Evolutionary conservation across 2,329 filamentous ascomycete species (phyloP), one percentile per base, ranked within the genome.

Genomic region (Tolypocladium album): DNA sequence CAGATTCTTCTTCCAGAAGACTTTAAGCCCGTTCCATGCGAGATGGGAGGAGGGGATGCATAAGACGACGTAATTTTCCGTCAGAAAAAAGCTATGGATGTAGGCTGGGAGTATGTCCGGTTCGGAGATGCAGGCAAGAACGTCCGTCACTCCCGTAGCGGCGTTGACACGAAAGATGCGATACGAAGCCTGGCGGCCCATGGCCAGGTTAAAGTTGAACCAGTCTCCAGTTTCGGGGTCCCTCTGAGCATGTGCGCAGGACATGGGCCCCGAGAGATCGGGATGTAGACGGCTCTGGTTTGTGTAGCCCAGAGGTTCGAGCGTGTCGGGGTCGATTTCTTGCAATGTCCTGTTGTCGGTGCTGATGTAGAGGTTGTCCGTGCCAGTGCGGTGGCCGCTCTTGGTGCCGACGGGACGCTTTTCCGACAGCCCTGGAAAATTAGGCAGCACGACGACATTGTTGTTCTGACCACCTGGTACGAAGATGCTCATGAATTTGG

Each of bases 61-160:
- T 5, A 95, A 75, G 0, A 94, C 75, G 2, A 92, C 83, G 67
- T 87, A 88, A 65, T 86, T 83, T 20, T 83, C 75, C 0, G 89
- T 88, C 34, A 95, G 72, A 67, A 91, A 90, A 66, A 93, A 81
- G 11, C 89, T 93, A 74, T 95, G 91, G n/a, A 95, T 83, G 67
- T 94, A 95, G 0, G 89, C 86, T 0, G 88, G 75, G 2, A 74
- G 74, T 3, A 80, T 70, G 3, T 77, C 75, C 4, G 73, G 71
- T 3, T 75, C 77, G 0, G 74, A 71, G 61, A 94, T 82, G 0
- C 82, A 86, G 3, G 89, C 89, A 0, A 95, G 79, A 22, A 94
- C 86, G 0, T 84, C 81, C 0, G 88, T 90, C 59, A 83, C 75
- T 0, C 87, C 88, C 0, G 84, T 87, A 0, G 78, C 70, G 0